Percentiles rank a stretch among this genome's conserved stretches.
Evolutionary conservation across 352 stramenopile species (phyloP).

Genomic region (Pythium rishiriense): DNA sequence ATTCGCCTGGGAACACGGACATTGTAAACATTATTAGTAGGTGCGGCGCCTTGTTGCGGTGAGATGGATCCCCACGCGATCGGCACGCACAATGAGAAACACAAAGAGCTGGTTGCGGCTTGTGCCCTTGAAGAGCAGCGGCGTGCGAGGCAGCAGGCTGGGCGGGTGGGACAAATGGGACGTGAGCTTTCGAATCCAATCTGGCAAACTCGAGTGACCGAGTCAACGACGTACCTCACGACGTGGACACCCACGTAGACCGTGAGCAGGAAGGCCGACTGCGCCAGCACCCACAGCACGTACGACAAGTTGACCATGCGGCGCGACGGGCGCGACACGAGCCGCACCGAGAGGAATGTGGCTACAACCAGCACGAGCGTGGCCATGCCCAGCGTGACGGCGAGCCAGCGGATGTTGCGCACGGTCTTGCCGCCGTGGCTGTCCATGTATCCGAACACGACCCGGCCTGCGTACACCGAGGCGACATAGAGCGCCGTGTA

Average conservation of each 20-base stretch:
- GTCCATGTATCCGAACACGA: conserved; percentile 72
- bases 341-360: conserved; percentile 55
- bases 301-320: conserved; percentile 86
- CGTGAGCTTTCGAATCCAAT: neutral
- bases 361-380: conserved; percentile 43
- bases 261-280: conserved; percentile 58
- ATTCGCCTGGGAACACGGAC: conserved; percentile 57
- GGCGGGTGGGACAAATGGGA: neutral
- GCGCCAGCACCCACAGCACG: conserved; percentile 72
- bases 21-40: neutral
- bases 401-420: conserved; percentile 67
- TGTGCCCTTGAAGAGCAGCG: conserved; percentile 68
- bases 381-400: conserved; percentile 42
- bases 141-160: conserved; percentile 66
- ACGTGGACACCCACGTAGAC: conserved; percentile 62
- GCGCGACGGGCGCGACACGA: conserved; percentile 63
- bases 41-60: neutral
- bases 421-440: conserved; percentile 53
- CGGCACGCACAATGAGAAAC: conserved; percentile 64
- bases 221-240: conserved; percentile 65
- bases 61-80: neutral
- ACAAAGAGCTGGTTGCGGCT: conserved; percentile 86
- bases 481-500: conserved; percentile 92
- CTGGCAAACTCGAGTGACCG: too few relatives aligned
- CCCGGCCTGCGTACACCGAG: conserved; percentile 54